Conservation (phyloP, 495 filamentous ascomycete genomes). For the Lichenothelia convexa region DNA sequence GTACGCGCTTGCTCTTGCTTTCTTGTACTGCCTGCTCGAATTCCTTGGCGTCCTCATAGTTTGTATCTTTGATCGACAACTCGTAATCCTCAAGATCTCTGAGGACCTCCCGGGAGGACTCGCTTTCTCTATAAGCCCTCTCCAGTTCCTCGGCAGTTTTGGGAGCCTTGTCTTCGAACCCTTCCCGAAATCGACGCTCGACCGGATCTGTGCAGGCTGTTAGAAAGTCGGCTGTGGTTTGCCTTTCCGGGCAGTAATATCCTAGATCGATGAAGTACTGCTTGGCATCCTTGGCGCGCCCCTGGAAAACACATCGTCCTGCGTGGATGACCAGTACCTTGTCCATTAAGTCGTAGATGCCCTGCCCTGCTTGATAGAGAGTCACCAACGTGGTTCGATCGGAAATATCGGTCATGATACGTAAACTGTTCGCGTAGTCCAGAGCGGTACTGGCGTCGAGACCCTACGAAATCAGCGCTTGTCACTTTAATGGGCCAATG, state of each 20-base stretch:
- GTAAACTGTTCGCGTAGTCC: slow-evolving; percentile 58
- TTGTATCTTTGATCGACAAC: slow-evolving; percentile 35
- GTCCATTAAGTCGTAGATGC: slow-evolving; percentile 68
- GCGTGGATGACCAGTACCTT: slow-evolving; percentile 52
- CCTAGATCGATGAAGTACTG: slow-evolving; percentile 54
- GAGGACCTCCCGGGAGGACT: slow-evolving; percentile 32
- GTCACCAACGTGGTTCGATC: slow-evolving; percentile 69
- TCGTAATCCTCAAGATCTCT: slow-evolving; percentile 43
- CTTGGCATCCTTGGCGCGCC: slow-evolving; percentile 41
- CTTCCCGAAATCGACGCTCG: slow-evolving; percentile 46
- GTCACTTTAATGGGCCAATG: too few relatives aligned
- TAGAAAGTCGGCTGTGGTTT: slow-evolving; percentile 58
- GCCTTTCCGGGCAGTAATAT: slow-evolving; percentile 45
- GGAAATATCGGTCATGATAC: slow-evolving; percentile 69
- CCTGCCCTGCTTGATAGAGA: slow-evolving; percentile 68
- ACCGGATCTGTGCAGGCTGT: slow-evolving; percentile 59
- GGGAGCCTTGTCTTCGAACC: slow-evolving; percentile 42
- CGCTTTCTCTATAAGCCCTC: slow-evolving; percentile 35
- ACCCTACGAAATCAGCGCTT: too few relatives aligned
- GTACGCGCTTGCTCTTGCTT: slow-evolving; percentile 48
- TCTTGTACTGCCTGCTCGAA: slow-evolving; percentile 54
- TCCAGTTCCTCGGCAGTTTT: slow-evolving; percentile 47
- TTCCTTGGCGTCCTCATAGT: slow-evolving; percentile 42
- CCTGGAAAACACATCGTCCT: slow-evolving; percentile 47
- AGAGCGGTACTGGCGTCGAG: slow-evolving; percentile 64